Evolutionary conservation across 2,329 filamentous ascomycete species (phyloP), one percentile per base, ranked within the genome.

Genomic region (Fusarium sp.): DNA sequence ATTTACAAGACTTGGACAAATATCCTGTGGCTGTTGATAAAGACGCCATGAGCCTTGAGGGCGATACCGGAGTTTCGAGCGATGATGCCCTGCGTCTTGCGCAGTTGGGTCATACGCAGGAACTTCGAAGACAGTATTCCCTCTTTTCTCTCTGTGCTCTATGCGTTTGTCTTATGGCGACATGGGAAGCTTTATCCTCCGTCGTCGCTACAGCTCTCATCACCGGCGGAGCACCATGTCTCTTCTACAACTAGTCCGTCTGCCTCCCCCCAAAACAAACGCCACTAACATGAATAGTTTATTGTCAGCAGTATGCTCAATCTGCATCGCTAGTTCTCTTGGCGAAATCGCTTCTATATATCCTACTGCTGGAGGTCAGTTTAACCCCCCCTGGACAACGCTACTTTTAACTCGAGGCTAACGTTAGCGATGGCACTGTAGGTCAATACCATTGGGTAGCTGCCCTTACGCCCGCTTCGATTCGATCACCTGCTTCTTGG

Each of bases 141-240:
- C 70, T 86, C 3, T 83, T 82, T 73, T 84, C 85, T 1, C 77
- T 87, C 4, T 81, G 80, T 18, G 79, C 81, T 7, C 75, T 87
- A 10, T 83, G 84, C 49, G 75, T 86, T 12, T 86, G 84, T 49
- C 77, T 87, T 47, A 86, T 86, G 84, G 85, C 82, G 41, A 86
- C 85, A 14, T 87, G 85, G 85, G 85, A 87, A 61, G 85, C 85
- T 2, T 74, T 86, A 6, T 83, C 83, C 0, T 83, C 82, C 3
- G 85, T 87, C 8, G 79, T 87, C 15, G 81, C 83, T 5, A 79
- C 80, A 7, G 85, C 84, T 3, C 69, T 86, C 35, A 79, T 80
- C 4, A 84, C 81, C 46, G 85, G 85, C 0, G 84, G 85, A 36
- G 83, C 85, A 2, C 83, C 83, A 4, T 85, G 83, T 66, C 73